Evolutionary conservation across 139 green algal species (phyloP), one percentile per base, ranked within the genome.

Genomic region (Chlamydomonas eustigma): DNA sequence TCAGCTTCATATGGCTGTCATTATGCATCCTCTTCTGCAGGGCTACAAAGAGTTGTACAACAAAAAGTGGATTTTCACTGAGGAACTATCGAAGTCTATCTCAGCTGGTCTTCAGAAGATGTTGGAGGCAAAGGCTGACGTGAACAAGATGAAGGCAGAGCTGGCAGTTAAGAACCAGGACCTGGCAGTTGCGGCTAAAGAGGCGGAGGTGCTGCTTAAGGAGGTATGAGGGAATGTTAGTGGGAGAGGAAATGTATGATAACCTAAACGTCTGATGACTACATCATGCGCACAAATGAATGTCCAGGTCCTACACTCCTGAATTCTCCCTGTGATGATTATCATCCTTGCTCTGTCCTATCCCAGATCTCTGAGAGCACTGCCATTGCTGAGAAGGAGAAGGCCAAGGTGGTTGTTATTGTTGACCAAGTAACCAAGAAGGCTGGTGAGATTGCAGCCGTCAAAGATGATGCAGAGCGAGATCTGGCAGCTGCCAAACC

Each of bases 81-180:
- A 90, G 50, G 84, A 88, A 68, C 87, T 93, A 35, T 82, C 85
- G 0, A 71, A 83, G 63, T 84, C 87, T 50, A 93, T 97, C 70
- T 83, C 88, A 76, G 85, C 76, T 36, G 94, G 94, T 12, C 84
- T 98, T 68, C 79, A 91, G 66, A 98, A 98, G 85, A 96, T 98
- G 94, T 85, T 88, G 34, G 88, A 96, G 75, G 94, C 94, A 71
- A 97, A 97, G 85, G 82, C 86, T 5, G 93, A 97, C 71, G 92
- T 98, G 36, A 90, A 90, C 83, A 90, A 87, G 78, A 95, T 97
- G 91, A 92, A 93, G 85, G 90, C 76, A 2, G 92, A 98, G 88
- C 90, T 98, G 64, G 90, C 86, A 18, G 76, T 94, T 31, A 98
- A 97, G 85, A 95, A 97, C 77, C 86, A 91, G 84, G 89, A 97